Evolutionary conservation across 495 filamentous ascomycete genomes (phyloP), one percentile per base, ranked within the genome.

Genomic region (Bryoglossum gracile): DNA sequence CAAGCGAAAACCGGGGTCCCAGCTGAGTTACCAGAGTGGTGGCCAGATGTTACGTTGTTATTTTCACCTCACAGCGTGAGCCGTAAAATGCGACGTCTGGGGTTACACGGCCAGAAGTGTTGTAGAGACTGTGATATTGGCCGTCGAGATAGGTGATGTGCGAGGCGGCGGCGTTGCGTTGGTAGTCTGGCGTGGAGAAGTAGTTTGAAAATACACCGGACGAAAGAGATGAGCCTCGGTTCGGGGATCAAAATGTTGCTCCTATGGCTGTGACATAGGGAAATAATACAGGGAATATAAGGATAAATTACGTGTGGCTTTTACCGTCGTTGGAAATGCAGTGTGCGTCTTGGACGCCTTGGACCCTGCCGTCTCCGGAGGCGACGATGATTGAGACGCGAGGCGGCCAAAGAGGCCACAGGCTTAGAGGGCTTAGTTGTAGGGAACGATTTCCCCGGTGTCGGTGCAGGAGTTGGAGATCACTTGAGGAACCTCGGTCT

Each of bases 191-290:
- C 21, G n/a, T 14, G 4, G 40, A 18, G 16, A 43, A 43, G n/a
- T 43, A 43, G 23, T 43, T 43, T 3, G 40, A 43, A n/a, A 43
- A 43, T n/a, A 18, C 40, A 17, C 40, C 40, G 3, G 19, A 24
- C 6, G 40, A 43, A n/a, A 43, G 26, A 13, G 3, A 4, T 4
- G 40, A 23, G 2, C 40, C 40, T 16, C 26, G 40, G 19, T 43
- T 23, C 9, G 40, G 40, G 22, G 26, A 24, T 8, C 4, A 3
- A 16, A 23, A 24, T 14, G 40, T 43, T 3, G 40, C 21, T 3
- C 40, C 40, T 3, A 43, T 24, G n/a, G 19, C 23, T 2, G 40
- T 43, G 19, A 43, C 40, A 19, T 24, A 43, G 3, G 40, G 40
- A 17, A 18, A 43, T 13, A 23, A 43, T 3, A 23, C 40, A 6